Base-by-base conservation (phyloP, 495 filamentous ascomycete species). In the Hypoxylon trugodes region DNA sequence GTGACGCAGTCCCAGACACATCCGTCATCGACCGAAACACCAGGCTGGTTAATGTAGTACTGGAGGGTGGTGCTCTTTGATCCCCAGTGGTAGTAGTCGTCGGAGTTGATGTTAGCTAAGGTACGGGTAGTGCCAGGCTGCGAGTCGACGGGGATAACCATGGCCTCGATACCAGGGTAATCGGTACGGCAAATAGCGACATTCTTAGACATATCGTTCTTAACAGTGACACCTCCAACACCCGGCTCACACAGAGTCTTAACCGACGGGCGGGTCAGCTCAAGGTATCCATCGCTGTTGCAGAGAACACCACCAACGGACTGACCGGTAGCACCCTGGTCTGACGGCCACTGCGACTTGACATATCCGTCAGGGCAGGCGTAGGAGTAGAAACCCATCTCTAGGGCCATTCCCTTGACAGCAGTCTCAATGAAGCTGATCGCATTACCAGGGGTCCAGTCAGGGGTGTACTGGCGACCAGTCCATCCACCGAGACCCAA, bases 11-110 rank as follows among this genome's bases (percentile, higher is more conserved):
- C 83, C 95, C 95, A 98, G 26, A 77, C 69, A 82, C 95, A 98
- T 28, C 87, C 95, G 13, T 93, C 76, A 65, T 88, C 72, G 36
- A 86, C 76, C 12, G 80, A 71, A 12, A 88, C 79, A 63, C 90
- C 92, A 58, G 82, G 79, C 62, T 88, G 87, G 85, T 98, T 98
- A 79, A 97, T 84, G 71, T 98, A 98, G 84, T 98, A 98, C 78
- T 98, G 96, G 41, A 93, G 93, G 26, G 90, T 93, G 47, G 95
- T 98, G 15, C 70, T 18, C 76, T 82, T 82, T 65, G 85, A 86
- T 69, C 91, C 56, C 89, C 91, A 96, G 41, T 77, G 72, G 83
- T 90, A 98, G 83, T 92, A 94, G 37, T 73, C 78, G 32, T 68
- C 68, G 19, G 86, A 84, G 50, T 89, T 75, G 24, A 95, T 91